Base-by-base conservation (phyloP, 1,284 basidiomycete genomes). In the Cutaneotrichosporon dermatis region DNA sequence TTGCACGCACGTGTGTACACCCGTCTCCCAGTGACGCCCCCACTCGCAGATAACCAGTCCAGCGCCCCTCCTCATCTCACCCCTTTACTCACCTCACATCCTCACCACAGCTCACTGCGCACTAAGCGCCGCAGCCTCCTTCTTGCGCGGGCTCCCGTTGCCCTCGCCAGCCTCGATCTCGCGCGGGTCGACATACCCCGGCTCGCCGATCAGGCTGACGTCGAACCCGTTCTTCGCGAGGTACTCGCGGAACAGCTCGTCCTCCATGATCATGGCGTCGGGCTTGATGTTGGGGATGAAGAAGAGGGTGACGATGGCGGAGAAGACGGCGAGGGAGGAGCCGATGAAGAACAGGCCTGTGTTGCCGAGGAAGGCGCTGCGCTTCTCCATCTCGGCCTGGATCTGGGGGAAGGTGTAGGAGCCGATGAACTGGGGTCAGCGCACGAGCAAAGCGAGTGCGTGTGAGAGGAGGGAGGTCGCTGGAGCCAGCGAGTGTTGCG, bases 221-320 rank as follows among this genome's bases (percentile, higher is more conserved):
- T 66, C 65, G 70, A 84, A 92, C 5, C 90, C 90, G 70, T 91
- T 74, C 9, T 76, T 81, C 67, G 86, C 85, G 56, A 93, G 82
- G 72, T 92, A 92, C 66, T 82, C 82, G 61, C 89, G 88, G 84
- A 92, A 93, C 83, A 88, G 49, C 43, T 72, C 77, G 76, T 94
- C 90, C 77, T 93, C 90, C 50, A 83, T 80, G 25, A 78, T 77
- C 89, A 94, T 92, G 44, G 88, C 86, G 66, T 95, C 90, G 37
- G 85, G 83, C 15, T 81, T 80, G 58, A 94, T 82, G 45, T 89
- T 88, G 45, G 82, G 82, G 70, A 97, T 85, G 76, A 90, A 86
- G 76, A 90, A 73, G 66, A 86, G 82, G 0, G 88, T 87, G 66
- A 92, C 79, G 6, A 86, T 16, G 0, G 92, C 90, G 58, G 89